Base-by-base conservation (phyloP, 2,329 filamentous ascomycete genomes). In the Venturia pyrina region DNA sequence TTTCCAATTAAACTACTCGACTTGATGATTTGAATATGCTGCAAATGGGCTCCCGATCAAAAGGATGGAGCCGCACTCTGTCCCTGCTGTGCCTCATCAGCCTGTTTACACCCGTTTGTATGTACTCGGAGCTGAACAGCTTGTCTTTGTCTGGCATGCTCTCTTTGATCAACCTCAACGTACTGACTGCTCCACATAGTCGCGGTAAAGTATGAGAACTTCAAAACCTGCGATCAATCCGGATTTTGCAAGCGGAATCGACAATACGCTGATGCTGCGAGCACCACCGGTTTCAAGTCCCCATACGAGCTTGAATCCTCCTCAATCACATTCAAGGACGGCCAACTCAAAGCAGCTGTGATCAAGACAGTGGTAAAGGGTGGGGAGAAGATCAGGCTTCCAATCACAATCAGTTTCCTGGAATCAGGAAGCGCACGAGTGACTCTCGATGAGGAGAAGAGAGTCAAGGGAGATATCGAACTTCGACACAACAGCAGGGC, bases 191-290 rank as follows among this genome's bases (percentile, higher is more conserved):
- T 64, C 28, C 66, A 67, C 24, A 40, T 70, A 96, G 92, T 85
- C 69, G 83, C 85, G 72, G 95, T 99, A 64, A 99, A 99, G 80
- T 89, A 96, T 75, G 87, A 96, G 72, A 93, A 96, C 76, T 99
- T 98, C 83, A 99, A 98, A 75, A 96, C 89, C 72, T 99, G 95
- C 80, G 81, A 89, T 70, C 93, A 99, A 75, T 95, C 93, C 5
- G 95, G 95, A 72, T 99, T 99, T 81, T 99, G 95, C 80, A 95
- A 92, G 75, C 90, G 95, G 70, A 98, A 98, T 79, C 87, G 95
- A 75, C 89, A 86, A 48, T 93, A 90, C 75, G 95, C 95, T 74
- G 93, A 98, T 77, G 81, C 85, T 69, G 91, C 87, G 68, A 78
- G 85, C 59, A 79, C 85, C 50, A 78, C 85, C 53, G 79, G 85